Percentiles rank a stretch among this genome's conserved stretches.
These are phyloP conservation scores for Mucor velutinosus DNA, from an alignment of 371 early-diverging fungal genomes.

Conservation along the genomic window DNA sequence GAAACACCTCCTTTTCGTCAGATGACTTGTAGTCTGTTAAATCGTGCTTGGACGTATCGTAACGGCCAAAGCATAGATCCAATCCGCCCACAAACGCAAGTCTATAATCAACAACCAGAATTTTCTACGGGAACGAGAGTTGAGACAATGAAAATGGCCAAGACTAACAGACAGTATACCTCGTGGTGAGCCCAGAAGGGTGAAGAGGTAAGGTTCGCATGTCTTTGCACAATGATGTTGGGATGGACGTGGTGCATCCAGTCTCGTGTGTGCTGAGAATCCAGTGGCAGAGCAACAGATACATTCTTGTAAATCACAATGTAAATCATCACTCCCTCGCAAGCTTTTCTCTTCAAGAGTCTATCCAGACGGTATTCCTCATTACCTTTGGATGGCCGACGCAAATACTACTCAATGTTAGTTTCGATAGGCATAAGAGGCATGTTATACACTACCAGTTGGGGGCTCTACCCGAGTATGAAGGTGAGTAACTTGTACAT, in stretches of 20 bases:
- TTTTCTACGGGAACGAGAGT: constrained; percentile 59
- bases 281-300: constrained; percentile 71
- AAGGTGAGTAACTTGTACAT: not conserved
- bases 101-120: constrained; percentile 80
- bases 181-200: constrained; percentile 82
- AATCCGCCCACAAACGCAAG: constrained; percentile 92
- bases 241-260: constrained; percentile 75
- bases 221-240: constrained; percentile 65
- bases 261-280: constrained; percentile 82
- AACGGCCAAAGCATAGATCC: constrained; percentile 91
- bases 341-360: constrained; percentile 81
- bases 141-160: not conserved
- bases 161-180: constrained; percentile 19
- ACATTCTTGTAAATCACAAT: constrained; percentile 89
- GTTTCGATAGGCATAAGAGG: not conserved
- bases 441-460: constrained; percentile 50
- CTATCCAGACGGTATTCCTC: constrained; percentile 82
- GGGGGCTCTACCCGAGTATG: constrained; percentile 53
- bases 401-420: constrained; percentile 61
- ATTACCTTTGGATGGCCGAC: constrained; percentile 73
- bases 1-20: constrained; percentile 61
- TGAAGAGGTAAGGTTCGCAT: constrained; percentile 37
- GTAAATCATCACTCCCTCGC: constrained; percentile 86
- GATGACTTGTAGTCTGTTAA: constrained; percentile 64
- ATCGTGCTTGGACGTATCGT: constrained; percentile 78